Base-by-base conservation (phyloP, 78 protist genomes). In the Parvularia atlantis region DNA sequence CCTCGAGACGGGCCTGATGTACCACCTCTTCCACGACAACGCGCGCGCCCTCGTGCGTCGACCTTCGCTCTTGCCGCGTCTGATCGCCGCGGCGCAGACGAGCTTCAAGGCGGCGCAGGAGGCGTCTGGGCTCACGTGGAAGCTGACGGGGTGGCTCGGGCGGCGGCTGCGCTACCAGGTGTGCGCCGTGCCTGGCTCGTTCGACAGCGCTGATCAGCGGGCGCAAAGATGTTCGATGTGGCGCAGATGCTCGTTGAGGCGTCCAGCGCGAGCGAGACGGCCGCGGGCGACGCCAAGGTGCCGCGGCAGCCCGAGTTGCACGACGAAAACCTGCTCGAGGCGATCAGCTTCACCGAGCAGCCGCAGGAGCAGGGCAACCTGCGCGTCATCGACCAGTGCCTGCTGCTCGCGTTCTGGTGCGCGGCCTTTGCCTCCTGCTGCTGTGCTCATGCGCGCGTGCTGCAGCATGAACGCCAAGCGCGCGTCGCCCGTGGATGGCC, bases 171-270 rank as follows among this genome's bases (percentile, higher is more conserved):
- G n/a, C n/a, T n/a, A n/a, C n/a, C n/a, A n/a, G n/a, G n/a, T n/a
- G n/a, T n/a, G n/a, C n/a, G n/a, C n/a, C n/a, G n/a, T n/a, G n/a
- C n/a, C n/a, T n/a, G n/a, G n/a, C n/a, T n/a, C n/a, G n/a, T n/a
- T n/a, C n/a, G n/a, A n/a, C n/a, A n/a, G n/a, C n/a, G n/a, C n/a
- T n/a, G n/a, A n/a, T n/a, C n/a, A n/a, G n/a, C n/a, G n/a, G n/a
- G n/a, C n/a, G n/a, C n/a, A n/a, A n/a, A 87, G 74, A 67, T 78
- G 30, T 76, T 76, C 30, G 78, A 79, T 19, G 71, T 72, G 6
- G 69, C 88, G 20, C 91, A 87, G 76, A 28, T 82, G 44, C 69
- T 78, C 13, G 68, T 82, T 31, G 50, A 64, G 14, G 77, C 84
- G 10, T 57, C 56, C 7, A 67, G 54, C 16, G 22, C 61, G 19